Conservation (phyloP, 2,329 filamentous ascomycete species). For the Aspergillus cejpii region DNA sequence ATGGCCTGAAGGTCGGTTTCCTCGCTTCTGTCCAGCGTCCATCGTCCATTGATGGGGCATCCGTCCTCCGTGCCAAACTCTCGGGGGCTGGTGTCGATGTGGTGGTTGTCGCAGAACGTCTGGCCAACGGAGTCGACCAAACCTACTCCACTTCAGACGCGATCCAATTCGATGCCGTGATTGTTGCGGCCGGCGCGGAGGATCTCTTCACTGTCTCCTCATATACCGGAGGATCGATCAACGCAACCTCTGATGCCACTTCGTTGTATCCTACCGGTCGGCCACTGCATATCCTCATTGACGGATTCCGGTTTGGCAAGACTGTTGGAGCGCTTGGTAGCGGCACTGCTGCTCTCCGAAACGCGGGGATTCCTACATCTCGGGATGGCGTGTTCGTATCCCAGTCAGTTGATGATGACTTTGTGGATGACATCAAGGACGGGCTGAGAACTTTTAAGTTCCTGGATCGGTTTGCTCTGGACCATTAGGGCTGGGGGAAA, state of each 20-base stretch:
- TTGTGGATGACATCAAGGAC: constrained; percentile 48
- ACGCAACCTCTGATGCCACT: constrained; percentile 39
- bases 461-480: constrained; percentile 56
- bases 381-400: constrained; percentile 35
- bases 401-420: constrained; percentile 26
- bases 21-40: constrained; percentile 45
- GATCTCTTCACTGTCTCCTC: constrained; percentile 43
- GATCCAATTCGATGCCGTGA: constrained; percentile 42
- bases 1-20: constrained; percentile 58
- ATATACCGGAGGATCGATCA: constrained; percentile 14
- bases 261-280: constrained; percentile 59
- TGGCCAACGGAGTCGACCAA: constrained; percentile 50
- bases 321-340: constrained; percentile 56
- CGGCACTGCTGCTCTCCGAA: constrained; percentile 34
- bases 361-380: constrained; percentile 40
- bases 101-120: constrained; percentile 55
- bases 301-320: constrained; percentile 64
- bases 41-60: constrained; percentile 46
- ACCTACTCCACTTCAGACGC: constrained; percentile 61
- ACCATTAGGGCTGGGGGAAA: constrained; percentile 28
- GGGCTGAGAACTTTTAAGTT: constrained; percentile 62
- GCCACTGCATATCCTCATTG: constrained; percentile 56
- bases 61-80: constrained; percentile 43
- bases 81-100: constrained; percentile 46
- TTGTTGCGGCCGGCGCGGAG: constrained; percentile 52